Conservation (phyloP, 2,329 filamentous ascomycete genomes). For the Ascomycota sp. region DNA sequence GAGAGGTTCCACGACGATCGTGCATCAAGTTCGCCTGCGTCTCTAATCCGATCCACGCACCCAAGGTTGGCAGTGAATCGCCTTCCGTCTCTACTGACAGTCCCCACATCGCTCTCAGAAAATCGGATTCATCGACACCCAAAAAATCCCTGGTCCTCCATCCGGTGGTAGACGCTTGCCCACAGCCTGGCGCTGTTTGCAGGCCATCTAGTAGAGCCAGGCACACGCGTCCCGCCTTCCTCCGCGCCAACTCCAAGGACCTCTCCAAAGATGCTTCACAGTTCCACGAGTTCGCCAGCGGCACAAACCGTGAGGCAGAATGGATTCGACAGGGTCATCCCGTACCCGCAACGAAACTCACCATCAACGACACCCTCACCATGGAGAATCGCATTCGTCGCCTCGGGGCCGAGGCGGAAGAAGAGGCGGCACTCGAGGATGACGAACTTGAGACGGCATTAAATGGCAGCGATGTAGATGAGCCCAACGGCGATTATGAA, state of each 20-base stretch:
- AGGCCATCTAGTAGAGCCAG: slow-evolving; percentile 7
- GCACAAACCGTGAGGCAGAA: slow-evolving; percentile 63
- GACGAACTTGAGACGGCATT: slow-evolving; percentile 30
- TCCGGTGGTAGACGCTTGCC: slow-evolving; percentile 5
- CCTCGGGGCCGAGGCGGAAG: slow-evolving; percentile 74
- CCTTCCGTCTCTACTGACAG: neutral
- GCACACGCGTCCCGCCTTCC: slow-evolving; percentile 20
- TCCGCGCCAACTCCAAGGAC: slow-evolving; percentile 29
- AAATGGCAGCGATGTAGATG: slow-evolving; percentile 43
- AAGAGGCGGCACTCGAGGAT: slow-evolving; percentile 60
- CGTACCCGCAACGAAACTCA: slow-evolving; percentile 49
- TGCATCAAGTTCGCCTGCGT: slow-evolving; percentile 62
- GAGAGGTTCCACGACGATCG: slow-evolving; percentile 28
- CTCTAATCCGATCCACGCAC: slow-evolving; percentile 24
- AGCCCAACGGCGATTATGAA: slow-evolving; percentile 23
- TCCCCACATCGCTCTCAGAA: slow-evolving; percentile 3
- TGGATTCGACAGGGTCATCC: slow-evolving; percentile 60
- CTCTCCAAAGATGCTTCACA: slow-evolving; percentile 34
- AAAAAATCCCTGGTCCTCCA: slow-evolving; percentile 8
- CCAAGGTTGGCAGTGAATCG: slow-evolving; percentile 16
- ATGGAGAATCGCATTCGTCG: slow-evolving; percentile 81
- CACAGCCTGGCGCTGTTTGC: slow-evolving; percentile 5
- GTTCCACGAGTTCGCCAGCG: slow-evolving; percentile 87
- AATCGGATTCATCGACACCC: slow-evolving; percentile 11
- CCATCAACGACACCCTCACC: slow-evolving; percentile 70